Evolutionary conservation across 768 basidiomycete species (phyloP), one percentile per base, ranked within the genome.

Genomic region (Tricholoma matsutake): DNA sequence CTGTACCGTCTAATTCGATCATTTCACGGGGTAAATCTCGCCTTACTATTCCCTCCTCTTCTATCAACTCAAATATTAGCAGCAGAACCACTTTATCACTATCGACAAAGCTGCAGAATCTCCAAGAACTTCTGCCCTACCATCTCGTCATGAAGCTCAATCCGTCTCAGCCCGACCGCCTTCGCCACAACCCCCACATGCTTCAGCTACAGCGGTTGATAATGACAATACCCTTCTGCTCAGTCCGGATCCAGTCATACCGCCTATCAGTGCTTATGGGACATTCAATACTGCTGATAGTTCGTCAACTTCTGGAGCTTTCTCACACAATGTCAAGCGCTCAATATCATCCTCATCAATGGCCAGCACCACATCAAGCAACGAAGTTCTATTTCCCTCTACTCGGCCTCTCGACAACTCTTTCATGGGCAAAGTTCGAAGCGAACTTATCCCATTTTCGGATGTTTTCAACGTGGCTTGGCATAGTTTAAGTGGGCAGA

Each of bases 1-100:
- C 73, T 88, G 1, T 87, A 86, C 63, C 78, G 78, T 41, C 73
- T 86, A 3, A 76, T 87, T 41, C 75, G 76, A 25, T 84, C 86
- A 1, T 75, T 87, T 14, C 86, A 86, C 65, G 75, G 81, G 25
- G 83, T 85, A 60, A 39, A 5, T 39, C 9, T 14, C 2, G 5
- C 1, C 10, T 11, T 14, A 39, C 13, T 11, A 13, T 39, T 39
- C 13, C 9, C 32, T 32, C 13, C 5, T 39, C 37, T 8, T 39
- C 5, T 39, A 39, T 10, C 13, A 14, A 39, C 14, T 16, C 37
- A 14, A 39, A 11, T 39, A 43, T 31, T 35, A 31, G 13, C 53
- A 79, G 77, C 78, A 79, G 56, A 66, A 72, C 45, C 77, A 77
- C 57, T 66, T 66, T 25, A 61, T 67, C 41, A 68, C 68, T 45